Evolutionary conservation across 192 early-diverging fungal species (phyloP).

Genomic region (Coemansia sp.): DNA sequence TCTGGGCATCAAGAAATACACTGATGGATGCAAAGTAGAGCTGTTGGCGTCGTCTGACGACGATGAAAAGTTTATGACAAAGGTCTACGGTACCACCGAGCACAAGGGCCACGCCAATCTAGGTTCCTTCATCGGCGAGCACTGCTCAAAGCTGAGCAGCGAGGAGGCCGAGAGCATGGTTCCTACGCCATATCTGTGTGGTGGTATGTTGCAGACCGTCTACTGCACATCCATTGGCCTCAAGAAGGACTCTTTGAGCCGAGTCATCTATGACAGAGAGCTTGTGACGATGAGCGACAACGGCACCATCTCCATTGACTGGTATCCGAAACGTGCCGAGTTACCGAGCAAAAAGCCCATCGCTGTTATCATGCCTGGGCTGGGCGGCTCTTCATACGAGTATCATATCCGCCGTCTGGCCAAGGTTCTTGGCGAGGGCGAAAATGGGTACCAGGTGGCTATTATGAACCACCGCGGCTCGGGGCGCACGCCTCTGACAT

Average conservation of each 20-base stretch:
- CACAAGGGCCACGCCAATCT: neutral
- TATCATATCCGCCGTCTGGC: slow-evolving; percentile 78
- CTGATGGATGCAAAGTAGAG: neutral
- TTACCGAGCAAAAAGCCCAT: slow-evolving; percentile 52
- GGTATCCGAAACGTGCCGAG: slow-evolving; percentile 61
- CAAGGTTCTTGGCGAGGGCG: slow-evolving; percentile 43
- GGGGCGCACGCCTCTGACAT: slow-evolving; percentile 40
- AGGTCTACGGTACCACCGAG: neutral
- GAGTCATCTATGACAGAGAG: slow-evolving; percentile 41
- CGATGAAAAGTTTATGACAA: neutral
- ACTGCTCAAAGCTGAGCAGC: slow-evolving; percentile 55
- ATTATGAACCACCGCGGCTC: slow-evolving; percentile 51
- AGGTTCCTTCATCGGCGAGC: neutral
- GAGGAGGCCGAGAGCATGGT: slow-evolving; percentile 45
- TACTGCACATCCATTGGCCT: slow-evolving; percentile 37
- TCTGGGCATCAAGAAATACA: neutral
- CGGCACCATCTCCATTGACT: slow-evolving; percentile 83
- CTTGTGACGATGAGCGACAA: slow-evolving; percentile 64
- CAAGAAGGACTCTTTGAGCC: slow-evolving; percentile 17
- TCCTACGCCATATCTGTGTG: slow-evolving; percentile 70
- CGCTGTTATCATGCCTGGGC: slow-evolving; percentile 75
- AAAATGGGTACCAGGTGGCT: slow-evolving; percentile 62
- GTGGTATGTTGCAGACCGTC: slow-evolving; percentile 75
- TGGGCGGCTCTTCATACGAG: slow-evolving; percentile 91
- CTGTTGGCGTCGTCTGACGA: neutral